Evolutionary conservation across 2,329 filamentous ascomycete species (phyloP).

Genomic region (Parastagonospora nodorum): DNA sequence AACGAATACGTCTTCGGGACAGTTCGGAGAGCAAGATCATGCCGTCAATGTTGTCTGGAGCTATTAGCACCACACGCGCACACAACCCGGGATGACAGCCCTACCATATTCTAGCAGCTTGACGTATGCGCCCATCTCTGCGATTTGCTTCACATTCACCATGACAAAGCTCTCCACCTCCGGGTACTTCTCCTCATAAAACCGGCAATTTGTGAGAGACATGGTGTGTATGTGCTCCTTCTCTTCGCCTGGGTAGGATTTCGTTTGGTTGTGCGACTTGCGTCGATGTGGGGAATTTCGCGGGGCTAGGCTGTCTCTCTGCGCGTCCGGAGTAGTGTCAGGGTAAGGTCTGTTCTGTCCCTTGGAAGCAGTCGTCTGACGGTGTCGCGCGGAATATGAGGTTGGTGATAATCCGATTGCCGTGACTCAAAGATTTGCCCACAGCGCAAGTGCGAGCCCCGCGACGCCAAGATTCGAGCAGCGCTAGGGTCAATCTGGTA

Average conservation of each 20-base stretch:
- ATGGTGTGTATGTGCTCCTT: conserved; percentile 59
- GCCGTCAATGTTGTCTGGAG: conserved; percentile 91
- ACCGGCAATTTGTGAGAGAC: conserved; percentile 95
- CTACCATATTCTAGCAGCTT: conserved; percentile 90
- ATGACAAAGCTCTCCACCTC: conserved; percentile 99
- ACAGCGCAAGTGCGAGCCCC: conserved; percentile 15
- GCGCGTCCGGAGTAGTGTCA: neutral
- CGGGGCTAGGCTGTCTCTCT: neutral
- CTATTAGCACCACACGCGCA: conserved; percentile 6
- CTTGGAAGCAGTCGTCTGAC: neutral
- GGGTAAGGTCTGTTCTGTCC: neutral
- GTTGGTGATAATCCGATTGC: conserved; percentile 8
- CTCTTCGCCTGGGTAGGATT: conserved; percentile 9
- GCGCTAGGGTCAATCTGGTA: neutral
- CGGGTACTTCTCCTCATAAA: conserved; percentile 96
- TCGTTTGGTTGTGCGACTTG: conserved; percentile 14
- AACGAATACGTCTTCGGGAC: conserved; percentile 95
- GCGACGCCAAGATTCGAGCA: conserved; percentile 1
- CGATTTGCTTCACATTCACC: conserved; percentile 99
- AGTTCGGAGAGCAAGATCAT: conserved; percentile 99
- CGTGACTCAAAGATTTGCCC: conserved; percentile 36
- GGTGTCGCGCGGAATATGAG: conserved; percentile 4
- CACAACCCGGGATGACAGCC: conserved; percentile 1
- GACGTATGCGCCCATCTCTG: conserved; percentile 99
- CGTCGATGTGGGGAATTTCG: conserved; percentile 12